phyloP scores from a whole-genome alignment of 1,284 basidiomycete genomes.

The Blastosporella zonata region DNA sequence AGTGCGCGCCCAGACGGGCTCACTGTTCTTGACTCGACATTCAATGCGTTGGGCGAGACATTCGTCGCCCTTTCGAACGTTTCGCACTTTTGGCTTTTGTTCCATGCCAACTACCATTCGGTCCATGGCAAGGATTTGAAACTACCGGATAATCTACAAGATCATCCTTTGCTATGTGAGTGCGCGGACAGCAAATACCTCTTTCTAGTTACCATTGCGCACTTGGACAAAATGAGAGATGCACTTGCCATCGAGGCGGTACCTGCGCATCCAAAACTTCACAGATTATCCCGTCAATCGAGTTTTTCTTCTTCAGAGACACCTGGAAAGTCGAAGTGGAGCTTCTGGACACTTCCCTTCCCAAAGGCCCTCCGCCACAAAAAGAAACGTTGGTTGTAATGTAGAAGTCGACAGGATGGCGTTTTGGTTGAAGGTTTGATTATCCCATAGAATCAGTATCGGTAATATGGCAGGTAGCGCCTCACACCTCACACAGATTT shows the following conservation, averaged over 20 bases:
- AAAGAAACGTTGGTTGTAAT: background rate
- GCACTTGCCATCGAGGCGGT: slow-evolving; percentile 9
- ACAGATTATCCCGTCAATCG: background rate
- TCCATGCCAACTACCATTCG: background rate
- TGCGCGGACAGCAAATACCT: slow-evolving; percentile 1
- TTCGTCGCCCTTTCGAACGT: slow-evolving; percentile 4
- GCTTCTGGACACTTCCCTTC: background rate
- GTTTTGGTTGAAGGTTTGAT: no score
- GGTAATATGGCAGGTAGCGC: no score
- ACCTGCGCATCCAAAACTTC: background rate
- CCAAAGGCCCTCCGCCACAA: background rate
- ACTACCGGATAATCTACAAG: background rate
- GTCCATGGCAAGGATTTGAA: background rate
- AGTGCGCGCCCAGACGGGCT: slow-evolving; percentile 8
- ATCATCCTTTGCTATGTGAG: background rate
- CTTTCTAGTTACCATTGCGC: background rate
- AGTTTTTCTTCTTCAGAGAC: background rate
- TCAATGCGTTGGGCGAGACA: slow-evolving; percentile 2
- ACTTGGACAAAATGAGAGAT: slow-evolving; percentile 4
- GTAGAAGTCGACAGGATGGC: background rate
- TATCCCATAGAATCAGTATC: no score
- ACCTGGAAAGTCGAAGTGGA: background rate
- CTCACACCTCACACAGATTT: no score
- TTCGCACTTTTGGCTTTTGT: background rate
- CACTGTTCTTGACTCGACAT: slow-evolving; percentile 1